Evolutionary conservation across 352 stramenopile genomes (phyloP).

Genomic region (Globisporangium nodosum): DNA sequence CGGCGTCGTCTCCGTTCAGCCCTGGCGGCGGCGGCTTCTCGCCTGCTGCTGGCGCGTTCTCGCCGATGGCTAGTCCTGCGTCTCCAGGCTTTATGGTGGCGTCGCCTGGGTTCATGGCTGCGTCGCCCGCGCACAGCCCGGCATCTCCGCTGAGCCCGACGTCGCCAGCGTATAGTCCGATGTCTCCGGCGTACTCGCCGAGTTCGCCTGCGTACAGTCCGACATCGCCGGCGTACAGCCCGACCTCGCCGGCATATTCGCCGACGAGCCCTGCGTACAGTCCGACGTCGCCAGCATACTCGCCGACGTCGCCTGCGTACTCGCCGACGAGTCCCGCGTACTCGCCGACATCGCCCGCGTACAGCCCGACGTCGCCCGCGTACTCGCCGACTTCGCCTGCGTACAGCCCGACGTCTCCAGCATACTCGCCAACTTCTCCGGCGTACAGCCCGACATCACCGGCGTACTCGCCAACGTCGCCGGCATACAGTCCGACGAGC

Average conservation of each 20-base stretch:
- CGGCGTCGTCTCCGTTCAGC: conserved; percentile 85
- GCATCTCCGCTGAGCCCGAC: conserved; percentile 69
- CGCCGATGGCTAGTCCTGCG: conserved; percentile 74
- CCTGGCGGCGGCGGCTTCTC: conserved; percentile 85
- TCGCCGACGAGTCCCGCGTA: conserved; percentile 79
- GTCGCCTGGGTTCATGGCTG: conserved; percentile 74
- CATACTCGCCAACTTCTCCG: conserved; percentile 30
- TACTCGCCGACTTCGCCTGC: conserved; percentile 55
- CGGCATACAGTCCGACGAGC: conserved; percentile 65
- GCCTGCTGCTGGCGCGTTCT: conserved; percentile 82
- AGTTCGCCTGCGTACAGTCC: conserved; percentile 63
- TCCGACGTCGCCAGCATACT: conserved; percentile 63
- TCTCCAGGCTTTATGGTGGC: conserved; percentile 72
- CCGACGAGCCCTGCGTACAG: conserved; percentile 64
- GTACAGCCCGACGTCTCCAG: conserved; percentile 40
- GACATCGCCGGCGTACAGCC: conserved; percentile 78
- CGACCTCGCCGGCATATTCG: conserved; percentile 71
- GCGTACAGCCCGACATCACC: conserved; percentile 62
- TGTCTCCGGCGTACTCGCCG: conserved; percentile 85
- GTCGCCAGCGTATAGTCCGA: conserved; percentile 84
- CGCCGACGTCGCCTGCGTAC: conserved; percentile 66
- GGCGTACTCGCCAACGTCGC: conserved; percentile 57
- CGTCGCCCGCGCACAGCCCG: conserved; percentile 66
- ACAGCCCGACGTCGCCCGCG: conserved; percentile 43
- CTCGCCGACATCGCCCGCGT: conserved; percentile 47